A percentile compares a stretch with the other conserved stretches of the same genome.
Conservation (phyloP, 495 filamentous ascomycete genomes). For the Parmelia sp. region DNA sequence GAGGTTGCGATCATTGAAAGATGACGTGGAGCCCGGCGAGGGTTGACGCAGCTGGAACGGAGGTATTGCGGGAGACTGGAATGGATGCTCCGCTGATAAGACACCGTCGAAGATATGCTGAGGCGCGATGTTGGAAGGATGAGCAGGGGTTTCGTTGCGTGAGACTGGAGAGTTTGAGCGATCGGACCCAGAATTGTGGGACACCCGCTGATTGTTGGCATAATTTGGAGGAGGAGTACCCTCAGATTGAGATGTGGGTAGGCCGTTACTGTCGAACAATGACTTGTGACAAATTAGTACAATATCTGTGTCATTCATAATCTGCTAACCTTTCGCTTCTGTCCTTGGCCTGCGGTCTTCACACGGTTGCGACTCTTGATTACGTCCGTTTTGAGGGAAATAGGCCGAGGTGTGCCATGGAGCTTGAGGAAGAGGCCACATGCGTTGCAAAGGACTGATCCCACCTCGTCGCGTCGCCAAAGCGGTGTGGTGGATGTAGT, state of each 20-base stretch:
- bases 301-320: background rate
- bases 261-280: constrained; percentile 55
- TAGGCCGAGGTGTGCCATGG: constrained; percentile 85
- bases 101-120: constrained; percentile 74
- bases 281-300: constrained; percentile 24
- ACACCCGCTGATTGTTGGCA: constrained; percentile 56
- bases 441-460: constrained; percentile 97
- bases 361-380: constrained; percentile 99
- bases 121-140: constrained; percentile 66
- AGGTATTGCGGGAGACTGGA: constrained; percentile 53
- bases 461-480: constrained; percentile 94
- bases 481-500: constrained; percentile 90
- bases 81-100: constrained; percentile 55
- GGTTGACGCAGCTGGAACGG: constrained; percentile 51
- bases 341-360: constrained; percentile 78
- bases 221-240: constrained; percentile 47
- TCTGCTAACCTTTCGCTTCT: constrained; percentile 77
- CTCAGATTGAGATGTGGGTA: constrained; percentile 51
- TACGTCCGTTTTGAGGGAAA: constrained; percentile 96
- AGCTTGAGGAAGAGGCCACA: constrained; percentile 97
- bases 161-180: constrained; percentile 81
- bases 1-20: constrained; percentile 65
- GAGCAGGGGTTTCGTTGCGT: constrained; percentile 74
- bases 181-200: constrained; percentile 68
- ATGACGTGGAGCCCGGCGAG: constrained; percentile 62